Evolutionary conservation across 2,329 filamentous ascomycete species (phyloP), one percentile per base, ranked within the genome.

Genomic region (Stagonosporopsis chrysanthemi): DNA sequence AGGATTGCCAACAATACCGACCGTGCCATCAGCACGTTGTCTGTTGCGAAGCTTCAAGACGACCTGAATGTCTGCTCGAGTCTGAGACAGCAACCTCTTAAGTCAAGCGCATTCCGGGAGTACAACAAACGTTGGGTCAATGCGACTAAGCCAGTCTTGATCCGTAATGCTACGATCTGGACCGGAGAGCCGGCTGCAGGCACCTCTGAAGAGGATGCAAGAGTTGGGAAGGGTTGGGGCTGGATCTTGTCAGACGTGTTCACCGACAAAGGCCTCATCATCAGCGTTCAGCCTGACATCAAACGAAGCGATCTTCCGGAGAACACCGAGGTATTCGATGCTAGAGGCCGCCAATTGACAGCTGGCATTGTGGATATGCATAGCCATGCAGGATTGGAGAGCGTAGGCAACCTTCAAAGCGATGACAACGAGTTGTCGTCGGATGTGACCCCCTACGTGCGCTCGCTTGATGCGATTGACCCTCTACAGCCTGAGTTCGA

Each of bases 281-380:
- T 83, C 63, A 76, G 76, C 17, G 83, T 89, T 9, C 78, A 77
- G 29, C 51, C 73, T 3, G 72, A 75, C 28, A 84, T 87, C 43
- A 70, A 76, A 23, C 0, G 54, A 71, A 7, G 65, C 9, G 41
- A 56, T 3, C 35, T 56, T 29, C 53, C 53, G 3, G 33, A 24
- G 8, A 11, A 84, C 44, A 80, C 79, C 0, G 61, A 83, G 4
- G 66, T 87, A 8, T 88, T 81, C 69, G 79, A 90, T 51, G 87
- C 86, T 4, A 71, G 80, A 24, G 87, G 88, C 1, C 82, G 86
- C 3, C 85, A 82, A 54, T 76, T 90, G 19, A 90, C 88, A 0
- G 81, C 82, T 7, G 88, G 88, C 15, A 86, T 90, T 64, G 85
- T 90, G 44, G 88, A 90, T 67, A 90, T 90, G 86, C 88, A 91